Base-by-base conservation (phyloP, 805 yeast genomes). In the Candida loeiensis region DNA sequence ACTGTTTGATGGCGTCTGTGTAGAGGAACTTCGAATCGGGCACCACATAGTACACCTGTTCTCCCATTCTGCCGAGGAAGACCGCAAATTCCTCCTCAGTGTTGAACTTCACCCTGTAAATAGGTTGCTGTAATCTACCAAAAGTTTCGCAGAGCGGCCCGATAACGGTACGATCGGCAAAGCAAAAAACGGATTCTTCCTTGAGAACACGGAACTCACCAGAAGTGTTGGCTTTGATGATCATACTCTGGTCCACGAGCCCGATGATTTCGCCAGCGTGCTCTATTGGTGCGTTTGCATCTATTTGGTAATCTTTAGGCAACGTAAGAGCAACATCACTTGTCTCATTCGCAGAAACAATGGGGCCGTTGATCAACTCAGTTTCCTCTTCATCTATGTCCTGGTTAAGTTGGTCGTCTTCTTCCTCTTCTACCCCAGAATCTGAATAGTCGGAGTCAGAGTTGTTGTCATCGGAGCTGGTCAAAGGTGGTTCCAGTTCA, bases 91-190 rank as follows among this genome's bases (percentile, higher is more conserved):
- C 77, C 25, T 75, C 82, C 0, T 64, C 67, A 1, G 69, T 47
- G 41, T 76, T 73, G 55, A 86, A 79, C 43, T 80, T 79, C 1
- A 93, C 82, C 28, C 95, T 71, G 57, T 88, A 90, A 34, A 82
- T 68, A 0, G 99, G 99, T 14, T 77, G 61, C 46, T 85, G 84
- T 4, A 93, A 72, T 8, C 87, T 82, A 0, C 99, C 99, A 66
- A 93, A 88, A 0, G 88, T 86, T 58, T 93, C 99, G 54, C 79
- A 84, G 7, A 91, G 64, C 1, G 83, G 80, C 0, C 98, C 98
- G 12, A 93, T 51, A 1, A 82, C 62, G 2, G 76, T 70, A 34
- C 82, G 70, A 55, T 86, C 88, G 46, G 79, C 82, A 33, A 89
- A 74, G 53, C 96, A 87, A 3, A 91, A 70, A 0, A 91, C 68